These are phyloP conservation scores for Podila epicladia DNA, from an alignment of 192 early-diverging fungal species.

Conservation along the genomic window DNA sequence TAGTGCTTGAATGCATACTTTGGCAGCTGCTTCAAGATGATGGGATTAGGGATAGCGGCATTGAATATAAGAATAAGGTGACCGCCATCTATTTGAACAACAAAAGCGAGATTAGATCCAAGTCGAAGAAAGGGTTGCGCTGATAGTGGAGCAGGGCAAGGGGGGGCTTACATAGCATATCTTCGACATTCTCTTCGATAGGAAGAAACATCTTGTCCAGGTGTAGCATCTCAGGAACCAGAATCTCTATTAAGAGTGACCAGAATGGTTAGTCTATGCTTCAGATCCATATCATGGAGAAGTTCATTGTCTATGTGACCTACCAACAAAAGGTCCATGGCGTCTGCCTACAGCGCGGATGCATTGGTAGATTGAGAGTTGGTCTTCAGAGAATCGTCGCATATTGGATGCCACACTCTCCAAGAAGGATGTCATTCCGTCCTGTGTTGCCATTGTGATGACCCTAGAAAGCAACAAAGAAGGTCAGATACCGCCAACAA, in stretches of 20 bases:
- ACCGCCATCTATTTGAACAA: conserved; percentile 68
- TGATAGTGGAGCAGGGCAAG: neutral
- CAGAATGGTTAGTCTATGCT: too few species aligned
- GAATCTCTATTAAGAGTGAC: conserved; percentile 16
- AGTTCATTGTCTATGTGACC: neutral
- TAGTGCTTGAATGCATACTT: conserved; percentile 80
- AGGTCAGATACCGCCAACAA: neutral
- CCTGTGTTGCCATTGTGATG: conserved; percentile 50
- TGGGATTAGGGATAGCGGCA: conserved; percentile 61
- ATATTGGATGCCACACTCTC: conserved; percentile 71
- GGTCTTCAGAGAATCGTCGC: conserved; percentile 74
- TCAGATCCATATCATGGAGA: neutral
- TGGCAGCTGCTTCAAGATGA: conserved; percentile 69
- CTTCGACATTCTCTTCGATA: conserved; percentile 75
- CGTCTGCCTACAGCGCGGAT: conserved; percentile 70
- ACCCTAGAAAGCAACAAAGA: conserved; percentile 41
- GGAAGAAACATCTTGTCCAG: conserved; percentile 75
- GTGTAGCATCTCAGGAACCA: conserved; percentile 68
- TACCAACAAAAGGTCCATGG: conserved; percentile 67
- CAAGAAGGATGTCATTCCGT: conserved; percentile 62
- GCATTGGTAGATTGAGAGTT: conserved; percentile 72
- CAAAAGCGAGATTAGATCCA: neutral
- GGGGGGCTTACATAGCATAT: conserved; percentile 61
- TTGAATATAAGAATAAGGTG: conserved; percentile 85
- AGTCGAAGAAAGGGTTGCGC: neutral